phyloP scores from a whole-genome alignment of 2,329 filamentous ascomycete genomes.

The Coniella lustricola region DNA sequence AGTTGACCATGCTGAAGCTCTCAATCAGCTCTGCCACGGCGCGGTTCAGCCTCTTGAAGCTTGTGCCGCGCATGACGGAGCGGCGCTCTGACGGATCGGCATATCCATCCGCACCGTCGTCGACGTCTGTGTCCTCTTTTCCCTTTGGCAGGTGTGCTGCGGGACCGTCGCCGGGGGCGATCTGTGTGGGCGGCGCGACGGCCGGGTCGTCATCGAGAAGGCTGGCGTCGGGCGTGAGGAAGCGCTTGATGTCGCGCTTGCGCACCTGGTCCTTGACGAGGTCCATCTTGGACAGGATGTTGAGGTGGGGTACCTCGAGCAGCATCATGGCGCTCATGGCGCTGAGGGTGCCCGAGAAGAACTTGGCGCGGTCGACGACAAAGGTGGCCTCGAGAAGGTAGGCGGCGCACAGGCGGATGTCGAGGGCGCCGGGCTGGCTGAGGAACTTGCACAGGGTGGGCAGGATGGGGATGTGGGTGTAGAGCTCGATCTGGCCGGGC shows the following conservation, averaged over 20 bases:
- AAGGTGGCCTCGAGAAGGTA: slow-evolving; percentile 96
- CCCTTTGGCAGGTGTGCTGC: slow-evolving; percentile 26
- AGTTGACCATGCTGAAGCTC: slow-evolving; percentile 97
- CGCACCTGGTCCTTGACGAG: slow-evolving; percentile 83
- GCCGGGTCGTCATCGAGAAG: slow-evolving; percentile 74
- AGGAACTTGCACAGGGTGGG: slow-evolving; percentile 78
- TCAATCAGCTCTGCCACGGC: slow-evolving; percentile 90
- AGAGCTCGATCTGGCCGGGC: slow-evolving; percentile 97
- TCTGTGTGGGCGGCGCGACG: slow-evolving; percentile 35
- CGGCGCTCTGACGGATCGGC: slow-evolving; percentile 58
- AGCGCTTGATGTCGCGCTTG: slow-evolving; percentile 82
- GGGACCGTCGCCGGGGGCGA: slow-evolving; percentile 35
- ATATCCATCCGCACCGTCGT: slow-evolving; percentile 44
- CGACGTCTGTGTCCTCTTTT: slow-evolving; percentile 43
- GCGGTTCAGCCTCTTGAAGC: slow-evolving; percentile 75
- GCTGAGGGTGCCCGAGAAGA: slow-evolving; percentile 89
- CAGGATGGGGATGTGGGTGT: slow-evolving; percentile 91
- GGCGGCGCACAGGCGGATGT: slow-evolving; percentile 85
- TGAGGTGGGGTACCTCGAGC: slow-evolving; percentile 94
- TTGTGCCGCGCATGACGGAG: slow-evolving; percentile 70
- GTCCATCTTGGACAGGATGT: slow-evolving; percentile 97
- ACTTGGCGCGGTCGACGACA: slow-evolving; percentile 91
- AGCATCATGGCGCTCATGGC: slow-evolving; percentile 99
- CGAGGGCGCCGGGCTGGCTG: slow-evolving; percentile 69
- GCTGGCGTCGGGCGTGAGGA: slow-evolving; percentile 77